Conservation (phyloP, 179 eudicot species). For the Silene vulgaris region DNA sequence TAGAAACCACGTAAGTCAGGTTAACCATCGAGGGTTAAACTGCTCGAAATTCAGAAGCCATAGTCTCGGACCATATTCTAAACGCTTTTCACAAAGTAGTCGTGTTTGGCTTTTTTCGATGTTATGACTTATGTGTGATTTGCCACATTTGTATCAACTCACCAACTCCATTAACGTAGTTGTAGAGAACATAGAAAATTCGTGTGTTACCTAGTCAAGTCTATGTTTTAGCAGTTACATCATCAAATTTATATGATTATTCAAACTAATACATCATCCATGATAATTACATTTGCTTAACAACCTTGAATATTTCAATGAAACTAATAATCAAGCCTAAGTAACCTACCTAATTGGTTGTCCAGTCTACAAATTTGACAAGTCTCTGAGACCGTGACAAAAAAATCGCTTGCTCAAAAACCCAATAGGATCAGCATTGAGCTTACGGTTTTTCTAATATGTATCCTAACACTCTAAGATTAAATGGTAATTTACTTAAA, state of each 20-base stretch:
- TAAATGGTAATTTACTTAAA: no score
- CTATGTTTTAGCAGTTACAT: constrained; percentile 14
- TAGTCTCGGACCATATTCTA: no score
- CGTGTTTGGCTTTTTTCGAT: no score
- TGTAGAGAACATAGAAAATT: constrained; percentile 11
- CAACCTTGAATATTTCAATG: background rate
- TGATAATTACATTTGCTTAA: constrained; percentile 17
- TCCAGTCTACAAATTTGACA: background rate
- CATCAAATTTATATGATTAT: constrained; percentile 19
- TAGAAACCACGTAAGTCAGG: no score
- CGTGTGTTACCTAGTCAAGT: constrained; percentile 27
- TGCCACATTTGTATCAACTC: background rate
- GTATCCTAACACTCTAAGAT: no score
- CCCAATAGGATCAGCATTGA: no score
- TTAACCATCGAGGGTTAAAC: no score
- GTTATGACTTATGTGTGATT: no score
- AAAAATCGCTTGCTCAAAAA: background rate
- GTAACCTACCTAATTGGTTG: background rate
- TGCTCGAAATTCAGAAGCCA: no score
- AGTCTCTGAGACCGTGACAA: background rate
- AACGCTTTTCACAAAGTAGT: no score
- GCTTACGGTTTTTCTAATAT: no score
- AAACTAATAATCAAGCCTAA: background rate
- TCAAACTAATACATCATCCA: constrained; percentile 2
- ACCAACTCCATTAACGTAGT: background rate